These are phyloP conservation scores for Xylaria sp. DNA, from an alignment of 2,329 filamentous ascomycete genomes.

Conservation along the genomic window DNA sequence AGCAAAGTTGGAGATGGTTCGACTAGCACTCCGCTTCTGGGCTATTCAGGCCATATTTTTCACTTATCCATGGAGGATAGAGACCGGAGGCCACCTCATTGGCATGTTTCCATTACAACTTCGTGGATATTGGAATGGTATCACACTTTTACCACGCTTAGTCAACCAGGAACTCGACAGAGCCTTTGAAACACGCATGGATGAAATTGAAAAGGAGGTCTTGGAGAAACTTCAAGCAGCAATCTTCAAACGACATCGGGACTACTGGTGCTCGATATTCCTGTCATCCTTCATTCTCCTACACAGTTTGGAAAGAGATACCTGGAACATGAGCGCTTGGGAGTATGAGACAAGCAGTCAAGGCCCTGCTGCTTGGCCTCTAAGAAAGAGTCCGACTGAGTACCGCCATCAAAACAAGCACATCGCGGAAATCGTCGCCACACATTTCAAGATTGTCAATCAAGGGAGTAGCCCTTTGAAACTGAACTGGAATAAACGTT, in stretches of 20 bases:
- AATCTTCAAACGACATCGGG: conserved; percentile 26
- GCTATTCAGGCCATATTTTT: conserved; percentile 28
- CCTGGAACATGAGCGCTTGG: conserved; percentile 30
- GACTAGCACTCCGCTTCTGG: conserved; percentile 26
- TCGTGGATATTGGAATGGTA: conserved; percentile 26
- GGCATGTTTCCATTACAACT: conserved; percentile 23
- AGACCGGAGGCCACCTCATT: conserved; percentile 20
- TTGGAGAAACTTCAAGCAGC: conserved; percentile 26
- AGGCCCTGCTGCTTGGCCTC: conserved; percentile 18
- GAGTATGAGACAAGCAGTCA: conserved; percentile 12
- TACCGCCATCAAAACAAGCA: conserved; percentile 25
- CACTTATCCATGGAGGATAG: conserved; percentile 29
- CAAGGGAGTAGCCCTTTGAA: conserved; percentile 27
- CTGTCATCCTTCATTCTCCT: conserved; percentile 21
- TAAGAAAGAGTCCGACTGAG: conserved; percentile 18
- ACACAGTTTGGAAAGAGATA: conserved; percentile 25
- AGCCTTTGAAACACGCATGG: conserved; percentile 29
- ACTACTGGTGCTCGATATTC: conserved; percentile 27
- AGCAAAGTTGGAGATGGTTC: conserved; percentile 15
- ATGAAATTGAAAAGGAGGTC: conserved; percentile 22
- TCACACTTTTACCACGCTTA: conserved; percentile 23
- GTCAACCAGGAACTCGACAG: conserved; percentile 28
- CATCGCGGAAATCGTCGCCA: conserved; percentile 24
- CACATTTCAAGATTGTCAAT: conserved; percentile 27
- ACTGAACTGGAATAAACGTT: conserved; percentile 25